Conservation (phyloP, 2,329 filamentous ascomycete genomes). For the Geosmithia flava region DNA sequence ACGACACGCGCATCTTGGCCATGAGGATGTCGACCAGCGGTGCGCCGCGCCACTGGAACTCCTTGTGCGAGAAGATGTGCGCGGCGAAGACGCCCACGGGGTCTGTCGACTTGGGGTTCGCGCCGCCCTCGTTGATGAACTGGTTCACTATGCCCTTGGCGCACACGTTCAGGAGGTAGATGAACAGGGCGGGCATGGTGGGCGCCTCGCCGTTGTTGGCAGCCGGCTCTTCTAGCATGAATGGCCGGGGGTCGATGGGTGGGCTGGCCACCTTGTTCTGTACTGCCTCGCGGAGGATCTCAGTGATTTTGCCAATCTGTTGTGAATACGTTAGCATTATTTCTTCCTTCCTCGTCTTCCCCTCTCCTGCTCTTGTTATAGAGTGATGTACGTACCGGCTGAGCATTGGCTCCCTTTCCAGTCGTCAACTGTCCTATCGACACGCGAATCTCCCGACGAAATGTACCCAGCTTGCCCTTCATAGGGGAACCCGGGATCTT, state of each 20-base stretch:
- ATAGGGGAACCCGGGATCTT: conserved; percentile 33
- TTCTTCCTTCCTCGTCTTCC: conserved; percentile 6
- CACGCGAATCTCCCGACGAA: conserved; percentile 59
- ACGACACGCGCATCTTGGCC: conserved; percentile 68
- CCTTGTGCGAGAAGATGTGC: conserved; percentile 58
- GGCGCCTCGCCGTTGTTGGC: conserved; percentile 36
- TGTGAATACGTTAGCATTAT: not conserved
- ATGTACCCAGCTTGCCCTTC: conserved; percentile 56
- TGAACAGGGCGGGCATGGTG: conserved; percentile 48
- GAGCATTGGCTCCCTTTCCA: conserved; percentile 47
- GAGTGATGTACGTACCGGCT: conserved; percentile 18
- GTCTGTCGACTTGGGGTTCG: conserved; percentile 55
- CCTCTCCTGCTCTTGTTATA: not conserved
- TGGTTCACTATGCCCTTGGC: conserved; percentile 62
- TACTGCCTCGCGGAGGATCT: conserved; percentile 38
- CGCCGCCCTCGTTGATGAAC: conserved; percentile 53
- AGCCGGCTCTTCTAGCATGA: conserved; percentile 31
- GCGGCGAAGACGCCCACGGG: conserved; percentile 68
- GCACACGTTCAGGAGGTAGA: conserved; percentile 69
- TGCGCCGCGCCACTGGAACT: conserved; percentile 54
- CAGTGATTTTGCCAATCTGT: conserved; percentile 23
- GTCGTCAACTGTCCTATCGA: conserved; percentile 62
- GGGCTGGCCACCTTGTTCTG: conserved; percentile 37
- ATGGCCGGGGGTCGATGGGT: conserved; percentile 40
- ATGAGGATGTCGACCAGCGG: conserved; percentile 74